Conservation (phyloP, 2,329 filamentous ascomycete species). For the Emergomyces pasteurianus region DNA sequence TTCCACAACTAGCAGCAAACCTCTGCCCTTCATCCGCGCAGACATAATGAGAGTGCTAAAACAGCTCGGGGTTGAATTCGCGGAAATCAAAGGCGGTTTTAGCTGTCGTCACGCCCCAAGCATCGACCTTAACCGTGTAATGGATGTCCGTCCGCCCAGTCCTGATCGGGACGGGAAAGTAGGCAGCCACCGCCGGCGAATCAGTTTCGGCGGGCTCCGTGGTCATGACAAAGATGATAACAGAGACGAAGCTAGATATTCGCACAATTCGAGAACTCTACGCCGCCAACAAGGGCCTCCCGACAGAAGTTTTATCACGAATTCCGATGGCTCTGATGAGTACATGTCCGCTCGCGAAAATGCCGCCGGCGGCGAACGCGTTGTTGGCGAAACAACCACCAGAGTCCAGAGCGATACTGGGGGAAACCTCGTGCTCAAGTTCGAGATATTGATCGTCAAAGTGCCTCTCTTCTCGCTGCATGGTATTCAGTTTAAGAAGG, state of each 20-base stretch:
- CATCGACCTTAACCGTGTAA: constrained; percentile 68
- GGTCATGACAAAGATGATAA: constrained; percentile 60
- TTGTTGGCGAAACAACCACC: constrained; percentile 78
- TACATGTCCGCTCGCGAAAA: constrained; percentile 44
- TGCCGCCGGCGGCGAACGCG: constrained; percentile 41
- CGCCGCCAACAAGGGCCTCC: constrained; percentile 36
- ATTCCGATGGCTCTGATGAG: constrained; percentile 76
- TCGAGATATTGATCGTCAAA: constrained; percentile 97
- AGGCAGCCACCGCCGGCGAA: constrained; percentile 58
- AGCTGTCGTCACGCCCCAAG: constrained; percentile 78
- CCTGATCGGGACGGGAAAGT: constrained; percentile 38
- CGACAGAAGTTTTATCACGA: constrained; percentile 64
- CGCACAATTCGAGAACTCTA: constrained; percentile 33
- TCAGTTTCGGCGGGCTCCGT: constrained; percentile 68
- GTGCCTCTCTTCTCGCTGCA: constrained; percentile 85
- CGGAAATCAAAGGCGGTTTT: constrained; percentile 88
- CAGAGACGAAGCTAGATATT: constrained; percentile 45
- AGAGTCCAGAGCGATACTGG: constrained; percentile 85
- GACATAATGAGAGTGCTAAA: constrained; percentile 86
- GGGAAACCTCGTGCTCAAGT: constrained; percentile 70
- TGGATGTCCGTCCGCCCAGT: constrained; percentile 49
- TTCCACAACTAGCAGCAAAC: constrained; percentile 87
- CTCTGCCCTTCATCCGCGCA: constrained; percentile 68
- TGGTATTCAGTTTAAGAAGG: constrained; percentile 95
- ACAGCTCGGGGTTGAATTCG: constrained; percentile 79